These are phyloP conservation scores for Myxozyma udenii DNA, from an alignment of 805 yeast species.

Conservation along the genomic window DNA sequence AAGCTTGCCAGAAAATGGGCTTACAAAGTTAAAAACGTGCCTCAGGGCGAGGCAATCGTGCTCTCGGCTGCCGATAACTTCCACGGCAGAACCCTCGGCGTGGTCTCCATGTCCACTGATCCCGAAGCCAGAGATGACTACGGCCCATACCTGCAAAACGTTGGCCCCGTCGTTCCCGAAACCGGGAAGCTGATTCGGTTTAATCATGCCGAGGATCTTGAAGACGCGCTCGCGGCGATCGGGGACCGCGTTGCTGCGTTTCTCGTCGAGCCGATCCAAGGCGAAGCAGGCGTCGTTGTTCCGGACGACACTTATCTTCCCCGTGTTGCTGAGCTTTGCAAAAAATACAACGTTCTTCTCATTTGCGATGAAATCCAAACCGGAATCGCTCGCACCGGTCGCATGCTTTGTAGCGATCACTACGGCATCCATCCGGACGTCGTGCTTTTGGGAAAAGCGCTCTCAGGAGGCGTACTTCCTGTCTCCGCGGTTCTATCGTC, in stretches of 20 bases:
- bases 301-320: conserved; percentile 81
- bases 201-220: conserved; percentile 83
- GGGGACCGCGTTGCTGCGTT: conserved; percentile 91
- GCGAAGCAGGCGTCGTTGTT: conserved; percentile 97
- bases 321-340: conserved; percentile 60
- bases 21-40: conserved; percentile 78
- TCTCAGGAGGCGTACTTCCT: conserved; percentile 92
- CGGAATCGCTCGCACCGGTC: conserved; percentile 96
- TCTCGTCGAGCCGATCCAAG: conserved; percentile 92
- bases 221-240: conserved; percentile 71
- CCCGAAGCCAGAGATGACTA: conserved; percentile 84
- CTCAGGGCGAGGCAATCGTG: conserved; percentile 78
- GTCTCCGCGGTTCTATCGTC: conserved; percentile 89
- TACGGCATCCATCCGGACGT: conserved; percentile 82
- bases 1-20: conserved; percentile 98
- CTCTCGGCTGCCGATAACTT: conserved; percentile 85
- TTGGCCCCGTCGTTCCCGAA: conserved; percentile 83
- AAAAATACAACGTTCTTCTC: conserved; percentile 76
- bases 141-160: conserved; percentile 83
- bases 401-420: conserved; percentile 88
- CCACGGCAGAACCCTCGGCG: conserved; percentile 95
- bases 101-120: conserved; percentile 94
- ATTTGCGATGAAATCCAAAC: conserved; percentile 98
- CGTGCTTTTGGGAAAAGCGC: conserved; percentile 86
- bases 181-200: conserved; percentile 66